Evolutionary conservation across 2,329 filamentous ascomycete species (phyloP), one percentile per base, ranked within the genome.

Genomic region (Hymenotorrendiella dingleyae): DNA sequence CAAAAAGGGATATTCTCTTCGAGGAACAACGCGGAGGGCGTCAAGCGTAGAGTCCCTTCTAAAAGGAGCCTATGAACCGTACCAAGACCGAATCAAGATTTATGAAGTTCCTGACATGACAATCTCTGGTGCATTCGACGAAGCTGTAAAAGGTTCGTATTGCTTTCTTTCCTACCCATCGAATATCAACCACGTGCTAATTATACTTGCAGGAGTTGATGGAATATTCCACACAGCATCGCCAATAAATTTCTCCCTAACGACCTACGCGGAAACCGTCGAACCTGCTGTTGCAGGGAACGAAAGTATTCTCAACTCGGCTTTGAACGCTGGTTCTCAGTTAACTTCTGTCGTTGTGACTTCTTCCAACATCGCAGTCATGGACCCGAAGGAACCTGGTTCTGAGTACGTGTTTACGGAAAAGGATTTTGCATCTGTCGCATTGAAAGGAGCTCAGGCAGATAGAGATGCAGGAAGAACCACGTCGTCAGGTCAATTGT

Each of bases 261-360:
- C 46, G 6, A 58, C 51, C 11, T 64, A 63, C 47, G 55, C 61
- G 28, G 28, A 54, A 6, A 49, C 50, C 20, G 54, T 63, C 19
- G 46, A 47, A 9, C 42, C 48, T 5, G 52, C 58, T 4, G 51
- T 57, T 5, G 51, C 49, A 19, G 56, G 61, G 1, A 58, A 54
- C 4, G 54, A 57, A 9, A 49, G 49, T 0, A 22, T 61, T 6
- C 60, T 64, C 3, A 47, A 50, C 21, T 51, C 51, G 1, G 60
- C 61, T 0, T 48, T 58, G 21, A 62, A 63, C 48, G 48, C 52
- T 3, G 62, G 59, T 2, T 47, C 62, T 0, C 57, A 56, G 4
- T 57, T 74, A 0, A 63, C 62, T 42, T 58, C 65, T 1, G 64
- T 72, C 22, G 64, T 72, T 4, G 49, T 65, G 27, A 69, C 67